Evolutionary conservation across 108 stramenopile species (phyloP).

Genomic region (Schizochytrium sp.): DNA sequence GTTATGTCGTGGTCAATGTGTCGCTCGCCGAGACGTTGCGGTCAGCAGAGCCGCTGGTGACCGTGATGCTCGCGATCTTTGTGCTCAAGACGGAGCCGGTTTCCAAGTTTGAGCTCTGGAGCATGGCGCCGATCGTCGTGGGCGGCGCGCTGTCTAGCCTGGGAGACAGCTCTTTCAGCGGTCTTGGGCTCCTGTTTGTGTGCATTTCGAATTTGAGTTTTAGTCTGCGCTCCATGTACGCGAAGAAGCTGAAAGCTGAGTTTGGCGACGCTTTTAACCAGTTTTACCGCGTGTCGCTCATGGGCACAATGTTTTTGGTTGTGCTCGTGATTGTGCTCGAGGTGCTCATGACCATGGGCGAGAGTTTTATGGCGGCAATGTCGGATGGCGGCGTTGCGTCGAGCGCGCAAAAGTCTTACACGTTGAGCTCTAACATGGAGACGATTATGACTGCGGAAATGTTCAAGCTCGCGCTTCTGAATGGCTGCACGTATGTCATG

Average conservation of each 20-base stretch:
- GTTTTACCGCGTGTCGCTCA: not conserved
- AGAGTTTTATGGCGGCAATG: not conserved
- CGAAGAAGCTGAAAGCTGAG: not conserved
- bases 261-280: not conserved
- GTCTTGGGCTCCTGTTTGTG: not conserved
- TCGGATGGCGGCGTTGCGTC: not conserved
- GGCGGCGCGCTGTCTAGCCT: not conserved
- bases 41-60: conserved; percentile 14
- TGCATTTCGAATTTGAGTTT: not conserved
- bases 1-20: not conserved
- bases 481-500: not conserved
- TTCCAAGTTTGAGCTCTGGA: not conserved
- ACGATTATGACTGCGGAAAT: not conserved
- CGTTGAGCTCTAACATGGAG: not conserved
- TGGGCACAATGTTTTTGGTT: not conserved
- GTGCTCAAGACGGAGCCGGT: not conserved
- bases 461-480: not conserved
- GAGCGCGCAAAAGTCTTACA: not conserved
- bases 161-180: not conserved
- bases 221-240: not conserved
- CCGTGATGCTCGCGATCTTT: not conserved
- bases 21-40: not conserved
- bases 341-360: not conserved
- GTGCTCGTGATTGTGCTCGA: not conserved
- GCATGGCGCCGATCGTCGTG: not conserved